These are phyloP conservation scores for Agapanthus africanus DNA, from an alignment of 106 monocot genomes.

Conservation along the genomic window DNA sequence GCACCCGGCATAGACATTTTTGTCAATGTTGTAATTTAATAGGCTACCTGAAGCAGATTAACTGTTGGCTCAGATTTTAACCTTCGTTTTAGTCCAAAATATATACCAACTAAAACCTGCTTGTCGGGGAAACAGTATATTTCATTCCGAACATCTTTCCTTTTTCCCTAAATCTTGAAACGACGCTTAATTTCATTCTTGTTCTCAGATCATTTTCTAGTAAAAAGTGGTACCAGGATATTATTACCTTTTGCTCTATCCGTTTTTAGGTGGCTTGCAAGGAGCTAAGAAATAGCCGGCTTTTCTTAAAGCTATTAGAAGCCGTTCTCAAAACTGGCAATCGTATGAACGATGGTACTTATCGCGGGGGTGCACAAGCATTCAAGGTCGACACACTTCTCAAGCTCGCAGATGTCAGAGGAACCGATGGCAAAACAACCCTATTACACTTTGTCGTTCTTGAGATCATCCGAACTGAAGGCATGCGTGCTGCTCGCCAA, in stretches of 20 bases:
- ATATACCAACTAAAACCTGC: background rate
- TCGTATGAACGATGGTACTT: slow-evolving; percentile 70
- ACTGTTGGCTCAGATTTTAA: too few species aligned
- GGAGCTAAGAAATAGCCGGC: slow-evolving; percentile 45
- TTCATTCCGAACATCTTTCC: too few species aligned
- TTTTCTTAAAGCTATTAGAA: slow-evolving; percentile 54
- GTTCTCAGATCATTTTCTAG: too few species aligned
- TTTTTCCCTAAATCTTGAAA: too few species aligned
- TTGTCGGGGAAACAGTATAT: background rate
- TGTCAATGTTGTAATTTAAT: too few species aligned
- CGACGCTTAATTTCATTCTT: too few species aligned
- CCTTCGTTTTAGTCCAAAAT: background rate
- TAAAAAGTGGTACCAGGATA: background rate
- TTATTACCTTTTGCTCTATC: background rate
- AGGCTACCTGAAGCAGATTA: too few species aligned
- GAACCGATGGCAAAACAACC: slow-evolving; percentile 52
- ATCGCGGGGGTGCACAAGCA: slow-evolving; percentile 54
- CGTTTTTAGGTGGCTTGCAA: slow-evolving; percentile 36
- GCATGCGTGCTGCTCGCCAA: slow-evolving; percentile 28
- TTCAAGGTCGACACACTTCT: slow-evolving; percentile 74
- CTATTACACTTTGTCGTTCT: slow-evolving; percentile 62
- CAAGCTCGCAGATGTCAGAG: slow-evolving; percentile 56
- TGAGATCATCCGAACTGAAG: slow-evolving; percentile 54
- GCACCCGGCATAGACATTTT: too few species aligned
- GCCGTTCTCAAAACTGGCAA: slow-evolving; percentile 70